Base-by-base conservation (phyloP, 202 grass and related monocot species). In the Schoenoplectus tabernaemontani region DNA sequence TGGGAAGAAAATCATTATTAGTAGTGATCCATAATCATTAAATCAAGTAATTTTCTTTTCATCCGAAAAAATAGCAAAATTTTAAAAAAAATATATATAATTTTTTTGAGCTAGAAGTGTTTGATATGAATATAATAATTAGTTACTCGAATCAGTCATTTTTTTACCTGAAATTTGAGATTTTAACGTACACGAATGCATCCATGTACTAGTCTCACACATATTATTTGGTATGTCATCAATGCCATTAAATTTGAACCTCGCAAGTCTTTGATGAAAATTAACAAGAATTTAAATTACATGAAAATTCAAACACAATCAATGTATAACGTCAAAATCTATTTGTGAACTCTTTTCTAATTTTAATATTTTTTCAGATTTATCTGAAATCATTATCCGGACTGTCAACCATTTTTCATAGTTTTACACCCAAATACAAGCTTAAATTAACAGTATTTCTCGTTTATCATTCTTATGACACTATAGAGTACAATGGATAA, bases 381-480 rank as follows among this genome's bases (percentile, higher is more conserved):
- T 0, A 51, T 51, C 48, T 51, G 13, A 17, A 51, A 17, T 51
- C 48, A 51, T 17, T 17, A 3, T 51, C 48, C 13, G 47, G 12
- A 50, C 16, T 50, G 7, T 13, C 8, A 50, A 50, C 11, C 47
- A 48, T 48, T 48, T 8, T 48, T 2, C 0, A 0, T 5, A 5
- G 44, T 9, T 48, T 12, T 48, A 48, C 44, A 12, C 44, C 37
- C 37, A 3, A 50, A 50, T 3, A 51, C 13, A 71, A 59, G 10
- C n/a, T 7, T 11, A 65, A 80, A 50, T 80, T 65, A 64, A 64
- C 39, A 51, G 15, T 80, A 63, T 65, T 80, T 80, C 39, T 64
- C 42, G 28, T 80, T 80, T 80, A 64, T 80, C 58, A 80, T 63
- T 47, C 77, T 80, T 78, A 61, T 78, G 36, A 13, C 22, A 62